Evolutionary conservation across 345 rosid species (phyloP), one percentile per base, ranked within the genome.

Genomic region (Arabis hirsuta): DNA sequence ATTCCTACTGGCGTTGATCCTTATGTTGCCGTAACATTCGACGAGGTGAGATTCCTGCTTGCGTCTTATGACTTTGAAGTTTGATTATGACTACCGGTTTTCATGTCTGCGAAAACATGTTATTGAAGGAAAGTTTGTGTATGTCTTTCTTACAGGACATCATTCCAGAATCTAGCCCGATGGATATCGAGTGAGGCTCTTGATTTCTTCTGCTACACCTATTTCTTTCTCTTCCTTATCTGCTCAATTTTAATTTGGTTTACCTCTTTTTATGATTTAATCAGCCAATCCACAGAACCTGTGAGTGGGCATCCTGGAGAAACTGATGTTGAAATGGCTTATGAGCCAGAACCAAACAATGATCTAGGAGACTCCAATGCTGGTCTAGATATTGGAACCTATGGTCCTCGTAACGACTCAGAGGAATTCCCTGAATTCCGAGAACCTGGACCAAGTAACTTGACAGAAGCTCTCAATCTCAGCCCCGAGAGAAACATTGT

Each of bases 21-120:
- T 79, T 91, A 84, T 73, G 82, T 90, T 69, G 83, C 87, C 51
- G 43, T 91, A 70, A 64, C 87, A 24, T 86, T 95, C 55, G 91
- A 88, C 52, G 96, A 91, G 86, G 97, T 88, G 45, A 52, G 61
- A 10, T 32, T 12, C 27, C 24, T 53, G 13, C 64, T 64, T 67
- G 11, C 9, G 6, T 27, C 34, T 16, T 26, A 31, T 43, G 29
- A 10, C 24, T 7, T 27, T 10, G 12, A 32, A 32, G n/a, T 45
- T 36, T 60, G 50, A 59, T 53, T 75, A 9, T 59, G 36, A 31
- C 19, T 24, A 41, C 24, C n/a, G 14, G 9, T 26, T 51, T 71
- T 60, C 31, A 42, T 61, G 9, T 42, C 1, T 51, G n/a, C 0
- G 38, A 43, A 16, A 39, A 47, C 12, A 26, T 54, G 59, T 62